phyloP scores from a whole-genome alignment of 2,329 filamentous ascomycete species.

The Thelonectria olida region DNA sequence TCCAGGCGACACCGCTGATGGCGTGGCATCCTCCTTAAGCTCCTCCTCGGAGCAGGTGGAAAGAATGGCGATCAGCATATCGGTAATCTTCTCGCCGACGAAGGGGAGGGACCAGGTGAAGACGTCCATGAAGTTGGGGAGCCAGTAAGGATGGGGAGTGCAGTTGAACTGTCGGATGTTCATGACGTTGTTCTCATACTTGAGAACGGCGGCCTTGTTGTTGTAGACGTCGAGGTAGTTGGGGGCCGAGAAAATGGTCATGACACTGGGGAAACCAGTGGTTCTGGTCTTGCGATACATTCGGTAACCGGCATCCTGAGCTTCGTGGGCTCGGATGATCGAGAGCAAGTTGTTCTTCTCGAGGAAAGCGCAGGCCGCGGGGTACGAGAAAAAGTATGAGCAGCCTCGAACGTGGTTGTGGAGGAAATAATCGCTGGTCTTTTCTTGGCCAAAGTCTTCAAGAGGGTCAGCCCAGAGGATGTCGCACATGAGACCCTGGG shows the following conservation, averaged over 20 bases:
- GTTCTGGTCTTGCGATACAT: conserved; percentile 99
- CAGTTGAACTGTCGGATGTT: conserved; percentile 99
- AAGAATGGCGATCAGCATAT: conserved; percentile 98
- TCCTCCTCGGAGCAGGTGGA: conserved; percentile 99
- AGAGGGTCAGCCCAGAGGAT: conserved; percentile 98
- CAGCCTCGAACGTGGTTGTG: conserved; percentile 99
- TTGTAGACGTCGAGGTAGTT: conserved; percentile 99
- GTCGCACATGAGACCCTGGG: conserved; percentile 98
- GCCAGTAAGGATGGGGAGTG: conserved; percentile 98
- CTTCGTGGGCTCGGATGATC: conserved; percentile 96
- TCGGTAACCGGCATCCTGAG: conserved; percentile 96
- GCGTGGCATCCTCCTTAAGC: conserved; percentile 81
- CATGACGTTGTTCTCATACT: conserved; percentile 99
- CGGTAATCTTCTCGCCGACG: conserved; percentile 98
- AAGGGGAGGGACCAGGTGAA: conserved; percentile 99
- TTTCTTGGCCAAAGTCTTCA: conserved; percentile 98
- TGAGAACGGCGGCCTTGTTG: conserved; percentile 98
- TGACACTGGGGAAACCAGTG: conserved; percentile 97
- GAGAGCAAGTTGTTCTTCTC: conserved; percentile 99
- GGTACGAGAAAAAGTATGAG: conserved; percentile 99
- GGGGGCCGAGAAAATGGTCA: conserved; percentile 99
- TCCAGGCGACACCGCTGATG: conserved; percentile 73
- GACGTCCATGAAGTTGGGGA: conserved; percentile 99
- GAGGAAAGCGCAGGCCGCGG: conserved; percentile 93
- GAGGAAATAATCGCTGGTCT: conserved; percentile 95